phyloP scores from a whole-genome alignment of 176 grass and related monocot species.

The Poa pratensis region DNA sequence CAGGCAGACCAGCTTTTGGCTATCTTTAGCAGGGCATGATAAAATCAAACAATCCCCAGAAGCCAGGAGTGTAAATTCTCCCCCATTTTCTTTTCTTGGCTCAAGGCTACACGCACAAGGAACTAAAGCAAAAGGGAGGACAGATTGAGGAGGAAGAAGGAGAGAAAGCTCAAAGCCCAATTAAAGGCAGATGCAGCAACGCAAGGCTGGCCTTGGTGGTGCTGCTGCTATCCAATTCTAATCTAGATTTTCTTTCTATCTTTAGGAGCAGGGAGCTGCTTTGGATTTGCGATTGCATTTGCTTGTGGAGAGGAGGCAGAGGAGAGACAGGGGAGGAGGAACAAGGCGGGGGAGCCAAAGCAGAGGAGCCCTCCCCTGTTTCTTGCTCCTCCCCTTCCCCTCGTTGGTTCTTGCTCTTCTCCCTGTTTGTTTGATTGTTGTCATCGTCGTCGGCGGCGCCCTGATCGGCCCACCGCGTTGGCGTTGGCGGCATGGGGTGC shows the following conservation, averaged over 20 bases:
- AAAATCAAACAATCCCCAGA: not conserved
- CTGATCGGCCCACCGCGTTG: constrained; percentile 8
- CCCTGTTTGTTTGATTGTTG: not conserved
- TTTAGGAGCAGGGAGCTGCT: constrained; percentile 45
- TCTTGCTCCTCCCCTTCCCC: constrained; percentile 49
- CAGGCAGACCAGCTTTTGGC: constrained; percentile 23
- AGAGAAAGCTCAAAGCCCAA: constrained; percentile 24
- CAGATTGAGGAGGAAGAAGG: constrained; percentile 5
- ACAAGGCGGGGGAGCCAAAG: constrained; percentile 44
- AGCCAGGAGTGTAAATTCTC: constrained; percentile 26
- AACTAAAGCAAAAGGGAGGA: constrained; percentile 52
- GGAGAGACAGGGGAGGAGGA: constrained; percentile 35
- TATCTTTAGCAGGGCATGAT: constrained; percentile 8
- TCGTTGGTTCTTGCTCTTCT: constrained; percentile 2
- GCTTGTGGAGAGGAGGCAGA: constrained; percentile 17
- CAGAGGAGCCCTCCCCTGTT: constrained; percentile 53
- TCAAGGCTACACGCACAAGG: constrained; percentile 43
- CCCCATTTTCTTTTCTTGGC: constrained; percentile 30
- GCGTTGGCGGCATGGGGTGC: constrained; percentile 69
- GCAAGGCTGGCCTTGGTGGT: constrained; percentile 16
- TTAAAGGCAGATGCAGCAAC: constrained; percentile 44
- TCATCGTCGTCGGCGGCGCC: not conserved
- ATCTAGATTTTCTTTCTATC: constrained; percentile 49
- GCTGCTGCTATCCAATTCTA: constrained; percentile 22
- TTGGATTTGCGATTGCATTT: constrained; percentile 32